Evolutionary conservation across 2,329 filamentous ascomycete genomes (phyloP).

Genomic region (Ploettnerulaceae sp.): DNA sequence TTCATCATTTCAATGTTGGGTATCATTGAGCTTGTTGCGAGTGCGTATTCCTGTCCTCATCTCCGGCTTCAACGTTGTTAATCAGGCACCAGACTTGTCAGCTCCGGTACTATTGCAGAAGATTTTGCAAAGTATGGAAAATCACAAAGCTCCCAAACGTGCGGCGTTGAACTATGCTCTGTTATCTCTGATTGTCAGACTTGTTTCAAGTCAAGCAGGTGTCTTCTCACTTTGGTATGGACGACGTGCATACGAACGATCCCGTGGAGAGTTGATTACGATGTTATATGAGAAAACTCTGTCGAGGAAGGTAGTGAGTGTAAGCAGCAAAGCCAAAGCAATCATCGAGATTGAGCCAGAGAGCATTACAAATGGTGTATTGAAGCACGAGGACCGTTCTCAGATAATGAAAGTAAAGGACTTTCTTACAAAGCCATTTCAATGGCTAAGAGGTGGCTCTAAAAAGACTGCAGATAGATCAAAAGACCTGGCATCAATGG

Average conservation of each 20-base stretch:
- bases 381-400: constrained; percentile 9
- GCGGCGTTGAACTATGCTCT: constrained; percentile 62
- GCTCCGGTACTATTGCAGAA: constrained; percentile 68
- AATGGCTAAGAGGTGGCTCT: constrained; percentile 18
- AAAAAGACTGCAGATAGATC: constrained; percentile 30
- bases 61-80: constrained; percentile 13
- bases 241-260: constrained; percentile 78
- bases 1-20: constrained; percentile 52
- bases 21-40: constrained; percentile 55
- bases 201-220: constrained; percentile 58
- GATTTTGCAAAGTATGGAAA: constrained; percentile 62
- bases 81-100: constrained; percentile 44
- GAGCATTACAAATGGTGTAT: constrained; percentile 8
- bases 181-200: constrained; percentile 54
- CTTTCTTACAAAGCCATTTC: constrained; percentile 25
- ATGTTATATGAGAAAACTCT: constrained; percentile 70
- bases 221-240: constrained; percentile 76
- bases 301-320: constrained; percentile 31
- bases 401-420: constrained; percentile 16
- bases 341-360: constrained; percentile 13
- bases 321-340: constrained; percentile 27
- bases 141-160: constrained; percentile 43
- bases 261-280: constrained; percentile 78
- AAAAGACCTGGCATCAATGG: constrained; percentile 68
- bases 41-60: constrained; percentile 35